Evolutionary conservation across 2,329 filamentous ascomycete genomes (phyloP).

Genomic region (Stachybotrys chartarum): DNA sequence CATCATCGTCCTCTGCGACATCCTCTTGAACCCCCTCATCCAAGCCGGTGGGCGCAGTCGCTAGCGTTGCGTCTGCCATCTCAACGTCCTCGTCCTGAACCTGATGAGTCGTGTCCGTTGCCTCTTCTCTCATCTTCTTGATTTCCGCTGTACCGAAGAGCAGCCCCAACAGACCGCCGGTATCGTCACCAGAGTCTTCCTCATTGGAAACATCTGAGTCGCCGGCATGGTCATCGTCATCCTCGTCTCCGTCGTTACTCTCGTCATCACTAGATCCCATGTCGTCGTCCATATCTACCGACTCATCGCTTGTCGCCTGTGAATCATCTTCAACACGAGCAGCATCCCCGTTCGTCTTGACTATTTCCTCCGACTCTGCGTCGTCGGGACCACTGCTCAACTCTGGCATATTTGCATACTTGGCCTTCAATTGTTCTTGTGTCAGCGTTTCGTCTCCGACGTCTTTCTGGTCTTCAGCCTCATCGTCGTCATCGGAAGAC

Average conservation of each 20-base stretch:
- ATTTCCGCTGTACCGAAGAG: conserved; percentile 54
- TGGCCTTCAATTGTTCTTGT: conserved; percentile 59
- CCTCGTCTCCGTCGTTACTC: conserved; percentile 33
- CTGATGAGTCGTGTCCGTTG: conserved; percentile 6
- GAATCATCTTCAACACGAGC: conserved; percentile 14
- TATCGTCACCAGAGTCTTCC: conserved; percentile 36
- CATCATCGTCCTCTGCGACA: conserved; percentile 23
- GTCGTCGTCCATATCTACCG: conserved; percentile 62
- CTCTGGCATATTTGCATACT: conserved; percentile 59
- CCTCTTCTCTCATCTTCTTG: conserved; percentile 40
- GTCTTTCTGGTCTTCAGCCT: conserved; percentile 47
- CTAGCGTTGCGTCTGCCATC: conserved; percentile 10
- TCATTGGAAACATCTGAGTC: conserved; percentile 22
- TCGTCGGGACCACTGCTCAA: conserved; percentile 24
- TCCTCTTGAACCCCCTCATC: conserved; percentile 6
- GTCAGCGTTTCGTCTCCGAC: conserved; percentile 58
- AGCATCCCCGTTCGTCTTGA: conserved; percentile 13
- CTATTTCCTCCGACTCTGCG: conserved; percentile 4
- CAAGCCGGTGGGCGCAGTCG: conserved; percentile 1
- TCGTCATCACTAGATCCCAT: conserved; percentile 53
- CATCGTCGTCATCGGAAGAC: conserved; percentile 57
- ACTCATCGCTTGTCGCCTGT: conserved; percentile 55
- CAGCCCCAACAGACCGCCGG: conserved; percentile 44
- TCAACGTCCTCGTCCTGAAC: conserved; percentile 16
- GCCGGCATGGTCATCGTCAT: conserved; percentile 22